Evolutionary conservation across 345 rosid species (phyloP).

Genomic region (Eucalyptus pauciflora): DNA sequence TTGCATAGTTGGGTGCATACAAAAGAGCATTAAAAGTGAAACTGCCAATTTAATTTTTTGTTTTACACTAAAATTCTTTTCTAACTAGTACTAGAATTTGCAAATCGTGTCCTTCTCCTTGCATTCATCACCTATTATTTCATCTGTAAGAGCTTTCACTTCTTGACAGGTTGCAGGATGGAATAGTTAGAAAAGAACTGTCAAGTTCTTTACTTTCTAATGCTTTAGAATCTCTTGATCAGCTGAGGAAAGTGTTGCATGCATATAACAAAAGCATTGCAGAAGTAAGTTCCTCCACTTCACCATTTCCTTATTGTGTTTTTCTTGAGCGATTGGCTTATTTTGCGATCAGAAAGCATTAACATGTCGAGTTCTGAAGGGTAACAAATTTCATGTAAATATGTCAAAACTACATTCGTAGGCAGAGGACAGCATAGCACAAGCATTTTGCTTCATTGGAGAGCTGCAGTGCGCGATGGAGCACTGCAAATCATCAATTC

Average conservation of each 20-base stretch:
- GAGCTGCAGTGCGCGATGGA: conserved; percentile 37
- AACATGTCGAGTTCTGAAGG: not conserved
- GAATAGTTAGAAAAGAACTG: conserved; percentile 16
- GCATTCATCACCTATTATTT: not conserved
- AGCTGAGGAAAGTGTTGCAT: conserved; percentile 30
- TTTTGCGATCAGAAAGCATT: not conserved
- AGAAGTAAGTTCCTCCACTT: conserved; percentile 33
- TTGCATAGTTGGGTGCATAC: too few species aligned
- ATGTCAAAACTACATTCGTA: not conserved
- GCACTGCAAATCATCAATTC: conserved; percentile 58
- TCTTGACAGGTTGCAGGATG: conserved; percentile 20
- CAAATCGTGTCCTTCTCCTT: not conserved
- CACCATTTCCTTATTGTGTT: not conserved
- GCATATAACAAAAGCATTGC: conserved; percentile 62
- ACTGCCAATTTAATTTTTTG: not conserved
- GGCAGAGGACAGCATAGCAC: conserved; percentile 71
- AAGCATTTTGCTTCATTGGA: conserved; percentile 48
- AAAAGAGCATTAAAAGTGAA: not conserved
- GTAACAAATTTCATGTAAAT: not conserved
- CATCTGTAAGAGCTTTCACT: not conserved
- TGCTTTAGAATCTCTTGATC: conserved; percentile 38
- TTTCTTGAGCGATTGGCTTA: not conserved
- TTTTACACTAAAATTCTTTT: not conserved
- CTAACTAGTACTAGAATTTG: not conserved
- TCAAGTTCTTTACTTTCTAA: conserved; percentile 19